Evolutionary conservation across 2,329 filamentous ascomycete species (phyloP).

Genomic region (Aspergillus amoenus): DNA sequence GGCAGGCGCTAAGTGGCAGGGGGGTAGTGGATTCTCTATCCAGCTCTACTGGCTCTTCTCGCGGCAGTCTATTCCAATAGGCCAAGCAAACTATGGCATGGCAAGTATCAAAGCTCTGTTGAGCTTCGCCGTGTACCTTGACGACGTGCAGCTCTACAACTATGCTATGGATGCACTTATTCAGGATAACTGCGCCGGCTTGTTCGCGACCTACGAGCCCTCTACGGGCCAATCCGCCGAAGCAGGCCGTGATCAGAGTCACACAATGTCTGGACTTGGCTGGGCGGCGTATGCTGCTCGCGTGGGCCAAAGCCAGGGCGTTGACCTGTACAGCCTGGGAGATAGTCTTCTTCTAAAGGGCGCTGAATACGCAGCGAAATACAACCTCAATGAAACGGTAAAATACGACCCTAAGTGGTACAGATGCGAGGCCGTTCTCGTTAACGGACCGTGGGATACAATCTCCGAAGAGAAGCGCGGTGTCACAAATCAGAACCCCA

Average conservation of each 20-base stretch:
- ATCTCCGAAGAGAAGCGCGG: no score
- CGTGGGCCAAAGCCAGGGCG: no score
- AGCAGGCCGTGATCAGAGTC: slow-evolving; percentile 40
- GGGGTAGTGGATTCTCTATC: slow-evolving; percentile 38
- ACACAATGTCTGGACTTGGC: slow-evolving; percentile 31
- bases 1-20: slow-evolving; percentile 32
- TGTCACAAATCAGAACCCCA: no score
- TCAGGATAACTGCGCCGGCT: slow-evolving; percentile 39
- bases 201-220: slow-evolving; percentile 27
- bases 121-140: slow-evolving; percentile 42
- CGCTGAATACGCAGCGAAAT: no score
- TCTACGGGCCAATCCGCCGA: slow-evolving; percentile 39
- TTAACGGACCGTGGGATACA: no score
- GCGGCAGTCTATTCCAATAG: slow-evolving; percentile 38
- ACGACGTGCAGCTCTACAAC: slow-evolving; percentile 43
- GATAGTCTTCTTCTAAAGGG: no score
- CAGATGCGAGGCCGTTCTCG: no score
- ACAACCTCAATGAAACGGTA: no score
- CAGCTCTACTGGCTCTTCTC: slow-evolving; percentile 46
- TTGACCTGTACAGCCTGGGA: no score
- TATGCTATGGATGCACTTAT: slow-evolving; percentile 40
- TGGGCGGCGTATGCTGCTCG: slow-evolving; percentile 39
- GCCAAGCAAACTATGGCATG: slow-evolving; percentile 47
- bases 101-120: slow-evolving; percentile 41
- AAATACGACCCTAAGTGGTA: no score